Evolutionary conservation across 2,329 filamentous ascomycete species (phyloP).

Genomic region (Claviceps pazoutovae): DNA sequence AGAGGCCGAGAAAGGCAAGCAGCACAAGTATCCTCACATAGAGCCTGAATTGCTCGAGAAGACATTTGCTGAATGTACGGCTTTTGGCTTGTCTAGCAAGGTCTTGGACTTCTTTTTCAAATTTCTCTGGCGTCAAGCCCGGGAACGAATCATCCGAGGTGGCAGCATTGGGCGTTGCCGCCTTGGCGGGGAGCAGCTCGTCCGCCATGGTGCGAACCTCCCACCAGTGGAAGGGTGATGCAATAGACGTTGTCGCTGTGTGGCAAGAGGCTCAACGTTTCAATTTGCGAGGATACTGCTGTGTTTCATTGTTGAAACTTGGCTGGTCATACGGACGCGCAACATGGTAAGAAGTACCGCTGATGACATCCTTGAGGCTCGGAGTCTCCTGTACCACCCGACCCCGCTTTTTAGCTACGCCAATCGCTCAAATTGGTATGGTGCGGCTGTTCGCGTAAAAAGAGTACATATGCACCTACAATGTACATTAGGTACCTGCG

Average conservation of each 20-base stretch:
- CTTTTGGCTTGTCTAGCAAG: slow-evolving; percentile 31
- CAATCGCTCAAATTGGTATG: too few relatives aligned
- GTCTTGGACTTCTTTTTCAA: slow-evolving; percentile 38
- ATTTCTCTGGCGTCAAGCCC: slow-evolving; percentile 34
- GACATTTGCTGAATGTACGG: slow-evolving; percentile 19
- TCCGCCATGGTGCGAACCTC: not conserved
- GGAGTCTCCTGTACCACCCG: too few relatives aligned
- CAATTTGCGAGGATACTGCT: not conserved
- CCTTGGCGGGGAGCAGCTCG: not conserved
- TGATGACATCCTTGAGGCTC: too few relatives aligned
- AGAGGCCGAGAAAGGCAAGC: slow-evolving; percentile 34
- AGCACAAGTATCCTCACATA: slow-evolving; percentile 21
- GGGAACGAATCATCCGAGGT: slow-evolving; percentile 8
- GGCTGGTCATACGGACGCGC: not conserved
- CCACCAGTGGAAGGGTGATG: not conserved
- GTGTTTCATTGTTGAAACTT: not conserved
- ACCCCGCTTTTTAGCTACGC: too few relatives aligned
- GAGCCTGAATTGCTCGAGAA: slow-evolving; percentile 23
- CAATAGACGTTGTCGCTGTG: not conserved
- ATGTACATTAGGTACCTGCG: too few relatives aligned
- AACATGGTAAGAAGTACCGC: too few relatives aligned
- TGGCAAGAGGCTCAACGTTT: not conserved
- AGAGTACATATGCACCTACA: too few relatives aligned
- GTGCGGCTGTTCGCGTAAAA: not conserved
- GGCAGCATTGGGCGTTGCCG: not conserved